Percentiles rank a stretch among this genome's conserved stretches.
phyloP scores from a whole-genome alignment of 345 rosid genomes.

The Pistacia integerrima region DNA sequence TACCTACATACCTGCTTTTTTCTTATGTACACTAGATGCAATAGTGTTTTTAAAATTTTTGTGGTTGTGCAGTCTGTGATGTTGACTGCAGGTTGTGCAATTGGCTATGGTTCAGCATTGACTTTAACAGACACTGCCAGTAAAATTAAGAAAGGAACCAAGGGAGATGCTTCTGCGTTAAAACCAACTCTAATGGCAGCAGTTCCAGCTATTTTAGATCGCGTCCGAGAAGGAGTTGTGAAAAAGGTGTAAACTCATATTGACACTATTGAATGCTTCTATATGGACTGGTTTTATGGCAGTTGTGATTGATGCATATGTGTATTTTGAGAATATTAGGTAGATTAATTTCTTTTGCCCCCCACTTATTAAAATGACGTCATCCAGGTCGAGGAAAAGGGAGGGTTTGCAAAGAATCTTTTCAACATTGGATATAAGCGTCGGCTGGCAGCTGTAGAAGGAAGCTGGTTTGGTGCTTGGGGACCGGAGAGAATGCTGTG shows the following conservation, averaged over 20 bases:
- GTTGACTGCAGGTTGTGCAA: conserved; percentile 66
- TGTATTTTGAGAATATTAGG: not conserved
- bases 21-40: conserved; percentile 6
- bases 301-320: conserved; percentile 1
- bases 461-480: conserved; percentile 97
- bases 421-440: conserved; percentile 74
- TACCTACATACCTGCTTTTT: conserved; percentile 20
- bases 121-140: conserved; percentile 81
- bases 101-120: conserved; percentile 86
- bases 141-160: conserved; percentile 86
- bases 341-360: not conserved
- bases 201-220: conserved; percentile 90
- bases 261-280: conserved; percentile 5
- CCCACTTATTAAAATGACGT: conserved; percentile 12
- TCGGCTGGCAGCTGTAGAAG: conserved; percentile 67
- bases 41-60: conserved; percentile 25
- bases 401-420: conserved; percentile 67
- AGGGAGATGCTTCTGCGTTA: conserved; percentile 81
- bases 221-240: conserved; percentile 79
- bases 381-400: conserved; percentile 76
- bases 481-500: conserved; percentile 74
- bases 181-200: conserved; percentile 86
- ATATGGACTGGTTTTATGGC: not conserved
- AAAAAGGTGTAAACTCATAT: conserved; percentile 51
- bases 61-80: conserved; percentile 62